Percentiles rank a stretch among this genome's conserved stretches.
These are phyloP conservation scores for Penicillium sp. DNA, from an alignment of 2,329 filamentous ascomycete species.

Conservation along the genomic window DNA sequence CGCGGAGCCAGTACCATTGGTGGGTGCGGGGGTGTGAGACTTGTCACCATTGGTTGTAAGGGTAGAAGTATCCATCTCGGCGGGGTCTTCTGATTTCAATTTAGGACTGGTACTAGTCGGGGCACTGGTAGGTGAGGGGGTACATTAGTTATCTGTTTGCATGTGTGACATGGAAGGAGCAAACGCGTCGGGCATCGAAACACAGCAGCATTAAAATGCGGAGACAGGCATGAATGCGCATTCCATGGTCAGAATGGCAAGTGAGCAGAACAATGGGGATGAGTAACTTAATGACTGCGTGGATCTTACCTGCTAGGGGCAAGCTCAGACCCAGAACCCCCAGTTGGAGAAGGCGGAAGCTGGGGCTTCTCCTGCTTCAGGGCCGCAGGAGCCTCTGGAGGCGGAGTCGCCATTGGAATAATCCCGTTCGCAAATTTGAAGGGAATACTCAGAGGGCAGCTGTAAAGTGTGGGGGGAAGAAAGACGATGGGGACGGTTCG, in stretches of 20 bases:
- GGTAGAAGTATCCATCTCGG: slow-evolving; percentile 11
- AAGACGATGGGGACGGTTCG: slow-evolving; percentile 3
- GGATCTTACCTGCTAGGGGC: slow-evolving; percentile 26
- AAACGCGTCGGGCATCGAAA: not conserved
- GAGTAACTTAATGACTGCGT: too few species aligned
- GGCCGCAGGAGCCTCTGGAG: slow-evolving; percentile 35
- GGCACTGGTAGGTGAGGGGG: slow-evolving; percentile 9
- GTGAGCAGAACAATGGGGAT: too few species aligned
- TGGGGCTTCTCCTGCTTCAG: slow-evolving; percentile 40
- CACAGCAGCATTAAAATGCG: not conserved
- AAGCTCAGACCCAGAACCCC: slow-evolving; percentile 24
- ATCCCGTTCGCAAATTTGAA: slow-evolving; percentile 13
- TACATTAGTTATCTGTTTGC: slow-evolving; percentile 10
- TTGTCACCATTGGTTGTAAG: slow-evolving; percentile 28
- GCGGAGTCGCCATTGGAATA: slow-evolving; percentile 38
- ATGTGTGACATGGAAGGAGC: not conserved
- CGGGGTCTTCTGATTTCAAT: slow-evolving; percentile 18
- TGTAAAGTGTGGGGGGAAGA: slow-evolving; percentile 1
- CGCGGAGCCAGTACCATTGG: slow-evolving; percentile 26
- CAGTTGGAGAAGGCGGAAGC: slow-evolving; percentile 33
- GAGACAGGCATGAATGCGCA: too few species aligned
- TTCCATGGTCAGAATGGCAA: too few species aligned
- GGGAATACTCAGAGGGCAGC: slow-evolving; percentile 16
- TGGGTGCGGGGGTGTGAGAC: slow-evolving; percentile 14
- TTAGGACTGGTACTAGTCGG: slow-evolving; percentile 19